Evolutionary conservation across 1,284 basidiomycete genomes (phyloP), one percentile per base, ranked within the genome.

Genomic region (Wallemia ichthyophaga): DNA sequence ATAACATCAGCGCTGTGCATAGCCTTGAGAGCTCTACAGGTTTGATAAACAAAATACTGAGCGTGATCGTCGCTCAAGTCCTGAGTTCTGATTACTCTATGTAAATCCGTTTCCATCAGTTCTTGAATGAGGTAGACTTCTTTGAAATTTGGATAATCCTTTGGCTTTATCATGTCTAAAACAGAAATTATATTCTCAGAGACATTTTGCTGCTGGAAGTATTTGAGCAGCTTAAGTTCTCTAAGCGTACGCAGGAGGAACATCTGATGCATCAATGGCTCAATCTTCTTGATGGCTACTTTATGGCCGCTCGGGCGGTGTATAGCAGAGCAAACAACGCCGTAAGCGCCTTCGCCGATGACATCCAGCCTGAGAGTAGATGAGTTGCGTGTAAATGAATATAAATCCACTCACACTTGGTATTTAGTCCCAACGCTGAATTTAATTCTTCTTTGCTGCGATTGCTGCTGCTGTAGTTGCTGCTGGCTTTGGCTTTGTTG

Each of bases 151-250:
- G 95, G 89, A 68, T 87, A 74, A 28, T 84, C 83, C 26, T 83
- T 72, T 0, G 89, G 89, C 68, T 85, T 85, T 74, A 94, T 80
- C 66, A 94, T 94, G 69, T 95, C 89, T 53, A 94, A 74, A 65
- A 95, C 89, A 31, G 87, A 85, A 67, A 94, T 94, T 67, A 95
- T 92, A 68, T 94, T 92, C 73, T 92, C 87, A 73, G 85, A 86
- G 66, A 89, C 85, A 58, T 84, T 83, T 1, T 85, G 81, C 72
- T 86, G 83, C 62, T 82, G 85, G 67, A 94, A 76, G 72, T 88
- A 89, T 68, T 88, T 88, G 58, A 88, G 76, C n/a, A 88, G 76
- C 69, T 87, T 87, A 67, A 87, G 79, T 71, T 87, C 85, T 61
- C 85, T 76, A n/a, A 86, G 76, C 24, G 85, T 86, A 56, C 84